Percentiles rank a stretch among this genome's conserved stretches.
phyloP scores from a whole-genome alignment of 1,284 basidiomycete genomes.

The Cutaneotrichosporon sp. region DNA sequence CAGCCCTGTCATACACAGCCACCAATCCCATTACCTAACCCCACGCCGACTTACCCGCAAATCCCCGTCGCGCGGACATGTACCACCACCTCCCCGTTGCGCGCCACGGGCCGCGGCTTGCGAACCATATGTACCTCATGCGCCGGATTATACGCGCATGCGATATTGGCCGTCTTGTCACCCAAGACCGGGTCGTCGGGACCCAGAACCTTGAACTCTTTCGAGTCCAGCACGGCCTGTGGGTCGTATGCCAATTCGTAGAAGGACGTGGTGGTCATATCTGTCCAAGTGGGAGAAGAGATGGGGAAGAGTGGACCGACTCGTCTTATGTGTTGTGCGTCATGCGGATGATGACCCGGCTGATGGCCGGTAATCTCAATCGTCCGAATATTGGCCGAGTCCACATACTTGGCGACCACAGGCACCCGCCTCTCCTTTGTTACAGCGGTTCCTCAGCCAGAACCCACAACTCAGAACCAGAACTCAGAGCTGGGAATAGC shows the following conservation, averaged over 20 bases:
- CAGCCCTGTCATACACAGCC: too few species aligned
- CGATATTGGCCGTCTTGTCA: conserved; percentile 42
- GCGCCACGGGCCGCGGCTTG: conserved; percentile 49
- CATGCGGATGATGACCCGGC: too few species aligned
- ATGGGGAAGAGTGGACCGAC: too few species aligned
- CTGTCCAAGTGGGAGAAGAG: neutral
- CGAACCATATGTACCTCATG: conserved; percentile 53
- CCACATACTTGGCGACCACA: too few species aligned
- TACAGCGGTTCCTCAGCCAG: too few species aligned
- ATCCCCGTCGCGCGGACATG: conserved; percentile 56
- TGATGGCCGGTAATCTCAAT: too few species aligned
- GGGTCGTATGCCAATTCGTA: conserved; percentile 48
- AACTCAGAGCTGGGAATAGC: too few species aligned
- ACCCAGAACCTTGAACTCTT: conserved; percentile 44
- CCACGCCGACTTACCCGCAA: conserved; percentile 48
- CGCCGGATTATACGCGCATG: conserved; percentile 51
- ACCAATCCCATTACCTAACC: neutral
- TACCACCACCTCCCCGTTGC: conserved; percentile 53
- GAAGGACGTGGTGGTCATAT: conserved; percentile 18
- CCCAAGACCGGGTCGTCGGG: conserved; percentile 31
- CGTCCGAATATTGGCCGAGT: too few species aligned
- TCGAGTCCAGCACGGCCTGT: conserved; percentile 39
- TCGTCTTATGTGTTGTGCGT: too few species aligned
- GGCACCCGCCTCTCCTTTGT: too few species aligned
- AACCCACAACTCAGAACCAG: too few species aligned